Evolutionary conservation across 1,139 yeast species (phyloP), one percentile per base, ranked within the genome.

Genomic region (Zygosaccharomyces pseudobailii): DNA sequence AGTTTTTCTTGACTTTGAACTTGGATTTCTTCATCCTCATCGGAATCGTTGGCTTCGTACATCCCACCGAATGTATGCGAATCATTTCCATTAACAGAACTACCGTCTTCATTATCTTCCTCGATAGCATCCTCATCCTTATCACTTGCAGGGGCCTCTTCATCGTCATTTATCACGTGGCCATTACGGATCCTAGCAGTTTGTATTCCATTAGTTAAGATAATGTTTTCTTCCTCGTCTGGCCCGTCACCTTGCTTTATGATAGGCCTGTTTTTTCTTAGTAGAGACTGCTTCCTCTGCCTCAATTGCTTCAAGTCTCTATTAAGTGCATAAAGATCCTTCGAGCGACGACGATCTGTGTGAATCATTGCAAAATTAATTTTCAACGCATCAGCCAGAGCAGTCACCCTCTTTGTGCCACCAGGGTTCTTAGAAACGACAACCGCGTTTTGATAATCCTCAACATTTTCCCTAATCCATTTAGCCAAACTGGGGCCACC

Each of bases 321-420:
- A 51, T 69, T 68, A 52, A 68, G 71, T 9, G 73, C 63, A 40
- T 80, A 84, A 47, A 79, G 76, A 68, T 86, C 95, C 61, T 83
- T 84, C 41, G 84, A 80, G 69, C 98, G 83, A 69, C 97, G 84
- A 66, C 97, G 82, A 70, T 92, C 98, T 28, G 98, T 92, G 67
- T 94, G 97, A 58, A 94, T 92, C 97, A 94, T 92, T 51, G 98
- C 99, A 64, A 94, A 94, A 68, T 92, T 89, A 57, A 92, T 88
- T 70, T 92, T 92, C 59, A 94, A 76, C 28, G 94, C 82, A 70
- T 94, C 99, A 7, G 98, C 98, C 62, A 94, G 74, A 2, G 97
- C 94, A 30, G 99, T 94, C 45, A 92, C 99, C 57, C 98, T 79
- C 67, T 94, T 94, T 22, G 98, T 90, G 43, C 98, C 99, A 54